Evolutionary conservation across 2,329 filamentous ascomycete species (phyloP).

Genomic region (Paracamarosporium sp.): DNA sequence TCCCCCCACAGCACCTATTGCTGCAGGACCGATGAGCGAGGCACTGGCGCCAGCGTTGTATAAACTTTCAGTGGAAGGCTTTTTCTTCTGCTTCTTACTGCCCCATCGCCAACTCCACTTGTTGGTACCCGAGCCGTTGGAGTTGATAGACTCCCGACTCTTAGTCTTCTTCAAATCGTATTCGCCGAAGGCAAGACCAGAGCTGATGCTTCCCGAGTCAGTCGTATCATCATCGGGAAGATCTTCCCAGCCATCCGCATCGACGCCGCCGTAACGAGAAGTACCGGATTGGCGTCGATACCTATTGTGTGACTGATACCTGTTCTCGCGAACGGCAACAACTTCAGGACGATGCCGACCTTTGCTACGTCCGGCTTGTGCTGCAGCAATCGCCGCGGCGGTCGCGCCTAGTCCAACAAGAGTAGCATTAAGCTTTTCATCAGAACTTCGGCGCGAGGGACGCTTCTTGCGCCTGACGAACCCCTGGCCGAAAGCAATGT

Average conservation of each 20-base stretch:
- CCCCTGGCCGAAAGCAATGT: slow-evolving; percentile 54
- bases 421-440: slow-evolving; percentile 55
- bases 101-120: slow-evolving; percentile 70
- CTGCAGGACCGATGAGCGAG: slow-evolving; percentile 45
- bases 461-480: slow-evolving; percentile 36
- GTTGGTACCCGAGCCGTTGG: slow-evolving; percentile 60
- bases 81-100: slow-evolving; percentile 54
- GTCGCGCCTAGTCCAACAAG: slow-evolving; percentile 56
- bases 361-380: slow-evolving; percentile 43
- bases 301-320: slow-evolving; percentile 26
- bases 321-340: slow-evolving; percentile 42
- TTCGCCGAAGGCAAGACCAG: slow-evolving; percentile 68
- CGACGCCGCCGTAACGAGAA: slow-evolving; percentile 55
- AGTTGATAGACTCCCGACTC: slow-evolving; percentile 61
- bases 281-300: slow-evolving; percentile 29
- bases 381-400: slow-evolving; percentile 55
- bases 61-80: slow-evolving; percentile 40
- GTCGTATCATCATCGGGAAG: slow-evolving; percentile 44
- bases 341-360: slow-evolving; percentile 40
- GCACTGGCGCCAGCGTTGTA: slow-evolving; percentile 42
- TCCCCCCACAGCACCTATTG: slow-evolving; percentile 51
- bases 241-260: slow-evolving; percentile 54
- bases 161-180: slow-evolving; percentile 44
- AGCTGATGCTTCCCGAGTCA: slow-evolving; percentile 60
- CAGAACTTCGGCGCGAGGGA: slow-evolving; percentile 47